Conservation (phyloP, 805 yeast genomes). For the Candida maesae region DNA sequence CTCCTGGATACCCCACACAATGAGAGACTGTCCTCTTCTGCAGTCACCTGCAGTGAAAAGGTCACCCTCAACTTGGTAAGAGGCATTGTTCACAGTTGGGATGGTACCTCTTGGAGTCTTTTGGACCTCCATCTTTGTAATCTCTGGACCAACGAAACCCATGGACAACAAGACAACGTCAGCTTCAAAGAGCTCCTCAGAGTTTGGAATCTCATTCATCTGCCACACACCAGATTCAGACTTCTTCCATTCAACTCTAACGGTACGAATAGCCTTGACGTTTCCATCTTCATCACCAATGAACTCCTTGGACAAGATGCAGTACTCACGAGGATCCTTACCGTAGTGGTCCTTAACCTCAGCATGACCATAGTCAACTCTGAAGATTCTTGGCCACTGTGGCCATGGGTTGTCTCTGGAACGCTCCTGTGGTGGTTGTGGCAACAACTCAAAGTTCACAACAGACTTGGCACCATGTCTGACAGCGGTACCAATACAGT, state of each 20-base stretch:
- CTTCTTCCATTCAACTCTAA: constrained; percentile 97
- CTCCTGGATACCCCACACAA: constrained; percentile 99
- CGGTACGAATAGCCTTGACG: constrained; percentile 92
- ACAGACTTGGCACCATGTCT: constrained; percentile 97
- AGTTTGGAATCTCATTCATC: constrained; percentile 95
- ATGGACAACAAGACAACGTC: constrained; percentile 90
- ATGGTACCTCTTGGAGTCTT: constrained; percentile 87
- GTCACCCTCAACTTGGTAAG: constrained; percentile 69
- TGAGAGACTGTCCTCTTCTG: constrained; percentile 96
- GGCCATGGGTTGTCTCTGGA: constrained; percentile 99
- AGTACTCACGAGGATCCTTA: constrained; percentile 95
- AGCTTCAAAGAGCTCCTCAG: constrained; percentile 92
- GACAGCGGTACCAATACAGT: constrained; percentile 95
- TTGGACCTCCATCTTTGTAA: constrained; percentile 60
- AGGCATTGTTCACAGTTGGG: constrained; percentile 46
- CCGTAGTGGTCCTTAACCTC: constrained; percentile 95
- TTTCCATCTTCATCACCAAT: constrained; percentile 93
- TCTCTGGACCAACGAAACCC: constrained; percentile 98
- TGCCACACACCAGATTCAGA: constrained; percentile 97
- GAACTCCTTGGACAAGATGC: constrained; percentile 92
- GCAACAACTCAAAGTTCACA: constrained; percentile 88
- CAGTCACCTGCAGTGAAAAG: constrained; percentile 97
- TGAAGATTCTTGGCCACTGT: constrained; percentile 97
- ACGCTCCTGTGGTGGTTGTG: constrained; percentile 83
- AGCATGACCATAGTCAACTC: constrained; percentile 96